phyloP scores from a whole-genome alignment of 345 rosid species.

The Aquilaria malaccensis region DNA sequence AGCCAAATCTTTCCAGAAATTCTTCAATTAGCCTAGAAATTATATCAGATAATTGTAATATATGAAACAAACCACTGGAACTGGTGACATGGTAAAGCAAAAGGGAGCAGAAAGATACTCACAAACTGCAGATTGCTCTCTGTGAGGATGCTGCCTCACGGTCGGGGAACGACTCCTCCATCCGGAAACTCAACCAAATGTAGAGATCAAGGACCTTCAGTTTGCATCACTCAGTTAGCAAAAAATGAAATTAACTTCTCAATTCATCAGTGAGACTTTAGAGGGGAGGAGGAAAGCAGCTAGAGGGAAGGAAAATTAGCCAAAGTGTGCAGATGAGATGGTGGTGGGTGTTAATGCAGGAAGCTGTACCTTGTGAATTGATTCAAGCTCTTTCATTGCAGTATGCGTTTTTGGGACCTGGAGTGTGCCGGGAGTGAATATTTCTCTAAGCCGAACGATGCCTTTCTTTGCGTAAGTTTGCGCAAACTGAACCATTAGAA shows the following conservation, averaged over 20 bases:
- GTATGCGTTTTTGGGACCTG: constrained; percentile 58
- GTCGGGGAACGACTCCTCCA: constrained; percentile 85
- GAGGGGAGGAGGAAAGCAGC: background rate
- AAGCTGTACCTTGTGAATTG: constrained; percentile 70
- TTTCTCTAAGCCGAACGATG: constrained; percentile 69
- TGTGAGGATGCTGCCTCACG: constrained; percentile 72
- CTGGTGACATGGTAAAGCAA: background rate
- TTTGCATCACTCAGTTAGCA: constrained; percentile 14
- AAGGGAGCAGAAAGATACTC: constrained; percentile 20
- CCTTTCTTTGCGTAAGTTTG: constrained; percentile 56
- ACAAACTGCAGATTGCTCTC: constrained; percentile 71
- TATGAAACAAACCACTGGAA: background rate
- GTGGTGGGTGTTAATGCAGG: too few relatives aligned
- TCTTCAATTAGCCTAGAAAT: constrained; percentile 76
- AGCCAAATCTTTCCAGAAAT: constrained; percentile 55
- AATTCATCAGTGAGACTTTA: background rate
- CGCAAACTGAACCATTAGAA: constrained; percentile 54
- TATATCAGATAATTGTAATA: background rate
- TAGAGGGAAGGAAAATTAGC: background rate
- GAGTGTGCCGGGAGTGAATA: constrained; percentile 64
- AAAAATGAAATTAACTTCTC: background rate
- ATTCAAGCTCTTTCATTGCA: constrained; percentile 81
- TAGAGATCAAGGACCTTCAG: constrained; percentile 85
- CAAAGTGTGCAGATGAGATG: background rate
- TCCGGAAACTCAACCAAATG: constrained; percentile 84